Conservation (phyloP, 2,329 filamentous ascomycete species). For the Xylariales sp. region DNA sequence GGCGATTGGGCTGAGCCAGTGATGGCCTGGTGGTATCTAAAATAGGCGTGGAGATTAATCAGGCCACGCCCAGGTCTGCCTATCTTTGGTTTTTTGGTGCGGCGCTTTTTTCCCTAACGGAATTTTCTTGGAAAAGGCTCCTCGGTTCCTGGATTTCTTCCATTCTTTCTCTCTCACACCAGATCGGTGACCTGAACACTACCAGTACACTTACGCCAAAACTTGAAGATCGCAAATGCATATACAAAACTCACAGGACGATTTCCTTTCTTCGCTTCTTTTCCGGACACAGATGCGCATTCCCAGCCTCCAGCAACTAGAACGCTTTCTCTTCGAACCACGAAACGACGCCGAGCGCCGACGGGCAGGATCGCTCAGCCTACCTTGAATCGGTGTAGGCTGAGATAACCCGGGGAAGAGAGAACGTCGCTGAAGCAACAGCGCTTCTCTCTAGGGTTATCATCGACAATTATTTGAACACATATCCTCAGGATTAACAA, state of each 20-base stretch:
- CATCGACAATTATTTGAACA: not conserved
- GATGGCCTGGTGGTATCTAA: no score
- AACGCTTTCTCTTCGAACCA: conserved; percentile 44
- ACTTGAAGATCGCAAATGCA: conserved; percentile 46
- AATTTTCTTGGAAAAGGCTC: no score
- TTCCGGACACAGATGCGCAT: conserved; percentile 56
- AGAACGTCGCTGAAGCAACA: conserved; percentile 1
- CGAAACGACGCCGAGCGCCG: conserved; percentile 57
- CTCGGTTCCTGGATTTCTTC: no score
- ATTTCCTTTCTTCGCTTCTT: conserved; percentile 39
- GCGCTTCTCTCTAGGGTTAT: conserved; percentile 4
- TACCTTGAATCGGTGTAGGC: conserved; percentile 34
- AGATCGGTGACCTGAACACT: conserved; percentile 13
- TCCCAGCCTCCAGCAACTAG: conserved; percentile 43
- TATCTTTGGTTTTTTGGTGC: no score
- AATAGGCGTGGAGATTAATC: no score
- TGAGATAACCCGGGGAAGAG: conserved; percentile 12
- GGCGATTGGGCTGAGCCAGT: no score
- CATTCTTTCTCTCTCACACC: conserved; percentile 13
- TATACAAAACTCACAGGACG: conserved; percentile 42
- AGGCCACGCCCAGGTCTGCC: no score
- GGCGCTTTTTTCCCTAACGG: no score
- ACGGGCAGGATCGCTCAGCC: conserved; percentile 38
- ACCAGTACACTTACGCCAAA: no score
- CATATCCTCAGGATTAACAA: conserved; percentile 5